Conservation (phyloP, 208 protist genomes). For the Trypanosoma melophagium region DNA sequence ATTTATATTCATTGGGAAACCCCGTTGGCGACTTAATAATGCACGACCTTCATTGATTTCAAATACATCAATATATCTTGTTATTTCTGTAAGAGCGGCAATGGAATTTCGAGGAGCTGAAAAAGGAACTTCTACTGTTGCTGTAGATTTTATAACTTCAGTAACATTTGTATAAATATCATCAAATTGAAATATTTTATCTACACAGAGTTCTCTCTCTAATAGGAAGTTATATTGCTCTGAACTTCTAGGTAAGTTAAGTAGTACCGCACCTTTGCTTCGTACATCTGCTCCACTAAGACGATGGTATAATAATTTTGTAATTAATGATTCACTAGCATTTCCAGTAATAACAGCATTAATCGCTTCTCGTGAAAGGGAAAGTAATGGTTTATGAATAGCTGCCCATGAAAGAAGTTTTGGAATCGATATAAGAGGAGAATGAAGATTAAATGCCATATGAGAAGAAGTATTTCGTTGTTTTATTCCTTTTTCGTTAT, state of each 20-base stretch:
- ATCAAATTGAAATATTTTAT: constrained; percentile 27
- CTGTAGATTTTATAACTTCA: constrained; percentile 10
- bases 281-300: constrained; percentile 65
- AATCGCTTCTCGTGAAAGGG: constrained; percentile 52
- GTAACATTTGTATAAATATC: constrained; percentile 19
- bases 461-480: constrained; percentile 64
- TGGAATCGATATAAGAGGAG: constrained; percentile 57
- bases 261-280: constrained; percentile 67
- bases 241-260: constrained; percentile 59
- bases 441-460: constrained; percentile 63
- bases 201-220: constrained; percentile 13
- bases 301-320: constrained; percentile 46
- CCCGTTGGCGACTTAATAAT: constrained; percentile 35
- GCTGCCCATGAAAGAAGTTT: constrained; percentile 84
- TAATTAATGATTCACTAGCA: constrained; percentile 45
- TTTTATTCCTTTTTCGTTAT: constrained; percentile 32
- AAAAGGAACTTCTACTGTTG: constrained; percentile 27
- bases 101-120: constrained; percentile 33
- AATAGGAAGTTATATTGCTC: constrained; percentile 32
- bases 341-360: constrained; percentile 33
- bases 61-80: constrained; percentile 56
- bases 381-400: constrained; percentile 45
- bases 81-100: constrained; percentile 55
- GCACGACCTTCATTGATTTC: constrained; percentile 33
- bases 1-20: constrained; percentile 57